A percentile compares a stretch with the other conserved stretches of the same genome.
Evolutionary conservation across 306 rosid genomes (phyloP).

Genomic region (Prunus fruticosa): DNA sequence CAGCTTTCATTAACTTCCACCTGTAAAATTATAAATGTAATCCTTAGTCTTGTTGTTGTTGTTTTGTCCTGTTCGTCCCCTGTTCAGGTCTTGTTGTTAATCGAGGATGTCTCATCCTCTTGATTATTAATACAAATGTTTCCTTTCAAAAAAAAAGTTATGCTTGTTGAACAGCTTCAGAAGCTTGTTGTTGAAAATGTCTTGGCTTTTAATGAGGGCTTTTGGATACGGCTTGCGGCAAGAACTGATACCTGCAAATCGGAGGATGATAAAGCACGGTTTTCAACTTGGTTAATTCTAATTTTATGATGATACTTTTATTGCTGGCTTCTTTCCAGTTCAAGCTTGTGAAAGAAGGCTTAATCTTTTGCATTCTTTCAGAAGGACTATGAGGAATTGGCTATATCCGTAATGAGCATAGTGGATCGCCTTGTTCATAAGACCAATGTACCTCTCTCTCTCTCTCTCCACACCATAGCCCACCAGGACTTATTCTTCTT

Average conservation of each 20-base stretch:
- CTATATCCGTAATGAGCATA: slow-evolving; percentile 63
- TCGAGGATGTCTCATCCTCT: no score
- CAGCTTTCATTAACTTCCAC: no score
- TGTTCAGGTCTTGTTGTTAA: no score
- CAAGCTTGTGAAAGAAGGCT: slow-evolving; percentile 13
- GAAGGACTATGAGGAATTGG: slow-evolving; percentile 95
- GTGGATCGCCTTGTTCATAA: slow-evolving; percentile 77
- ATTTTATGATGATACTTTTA: slow-evolving; percentile 14
- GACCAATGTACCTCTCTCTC: slow-evolving; percentile 60
- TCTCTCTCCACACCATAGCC: slow-evolving; percentile 10
- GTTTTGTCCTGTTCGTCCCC: no score
- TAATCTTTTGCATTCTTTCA: slow-evolving; percentile 37
- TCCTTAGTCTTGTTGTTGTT: no score
- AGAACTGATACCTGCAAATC: slow-evolving; percentile 88
- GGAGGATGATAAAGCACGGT: slow-evolving; percentile 84
- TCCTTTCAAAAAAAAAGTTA: no score
- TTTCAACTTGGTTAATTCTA: slow-evolving; percentile 24
- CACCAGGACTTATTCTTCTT: not conserved
- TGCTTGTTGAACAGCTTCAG: slow-evolving; percentile 60
- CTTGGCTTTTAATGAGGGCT: slow-evolving; percentile 73
- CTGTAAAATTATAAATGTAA: no score
- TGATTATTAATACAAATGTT: no score
- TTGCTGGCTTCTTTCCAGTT: slow-evolving; percentile 11
- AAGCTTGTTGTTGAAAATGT: slow-evolving; percentile 80
- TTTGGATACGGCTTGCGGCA: slow-evolving; percentile 91